Conservation (phyloP, 129 eudicot genomes). For the Lactuca saligna region DNA sequence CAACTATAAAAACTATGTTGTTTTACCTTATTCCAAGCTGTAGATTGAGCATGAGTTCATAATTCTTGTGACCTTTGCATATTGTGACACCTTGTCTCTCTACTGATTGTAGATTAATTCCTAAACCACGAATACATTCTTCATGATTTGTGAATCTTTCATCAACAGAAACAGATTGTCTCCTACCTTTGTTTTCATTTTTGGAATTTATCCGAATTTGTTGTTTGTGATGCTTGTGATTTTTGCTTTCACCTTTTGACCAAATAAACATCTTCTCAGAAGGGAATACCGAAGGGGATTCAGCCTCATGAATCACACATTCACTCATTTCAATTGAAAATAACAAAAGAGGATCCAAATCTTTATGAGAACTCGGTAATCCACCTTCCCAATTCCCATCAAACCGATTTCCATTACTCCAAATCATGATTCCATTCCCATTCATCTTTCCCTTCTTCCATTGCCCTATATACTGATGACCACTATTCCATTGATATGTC, state of each 20-base stretch:
- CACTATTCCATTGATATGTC: slow-evolving; percentile 67
- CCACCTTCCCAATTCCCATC: slow-evolving; percentile 88
- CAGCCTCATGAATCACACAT: slow-evolving; percentile 48
- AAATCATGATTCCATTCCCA: slow-evolving; percentile 71
- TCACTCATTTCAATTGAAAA: slow-evolving; percentile 39
- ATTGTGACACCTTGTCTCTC: slow-evolving; percentile 66
- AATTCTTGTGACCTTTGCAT: slow-evolving; percentile 75
- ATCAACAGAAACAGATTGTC: slow-evolving; percentile 51
- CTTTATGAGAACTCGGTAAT: slow-evolving; percentile 49
- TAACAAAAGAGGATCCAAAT: slow-evolving; percentile 71
- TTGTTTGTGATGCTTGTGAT: slow-evolving; percentile 27
- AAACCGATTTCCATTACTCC: slow-evolving; percentile 67
- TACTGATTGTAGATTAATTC: slow-evolving; percentile 32
- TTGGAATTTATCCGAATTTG: slow-evolving; percentile 23
- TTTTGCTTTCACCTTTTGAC: slow-evolving; percentile 37
- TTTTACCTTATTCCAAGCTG: slow-evolving; percentile 93
- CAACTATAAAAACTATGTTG: neutral
- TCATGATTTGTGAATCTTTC: slow-evolving; percentile 25
- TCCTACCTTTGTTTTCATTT: slow-evolving; percentile 30
- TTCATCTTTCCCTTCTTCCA: slow-evolving; percentile 80
- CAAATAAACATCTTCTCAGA: slow-evolving; percentile 61
- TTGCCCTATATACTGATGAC: slow-evolving; percentile 67
- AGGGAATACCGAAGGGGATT: slow-evolving; percentile 54
- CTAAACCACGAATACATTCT: slow-evolving; percentile 23
- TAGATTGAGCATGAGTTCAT: slow-evolving; percentile 89